phyloP scores from a whole-genome alignment of 176 grass and related monocot genomes.

The Aechmea fasciata region DNA sequence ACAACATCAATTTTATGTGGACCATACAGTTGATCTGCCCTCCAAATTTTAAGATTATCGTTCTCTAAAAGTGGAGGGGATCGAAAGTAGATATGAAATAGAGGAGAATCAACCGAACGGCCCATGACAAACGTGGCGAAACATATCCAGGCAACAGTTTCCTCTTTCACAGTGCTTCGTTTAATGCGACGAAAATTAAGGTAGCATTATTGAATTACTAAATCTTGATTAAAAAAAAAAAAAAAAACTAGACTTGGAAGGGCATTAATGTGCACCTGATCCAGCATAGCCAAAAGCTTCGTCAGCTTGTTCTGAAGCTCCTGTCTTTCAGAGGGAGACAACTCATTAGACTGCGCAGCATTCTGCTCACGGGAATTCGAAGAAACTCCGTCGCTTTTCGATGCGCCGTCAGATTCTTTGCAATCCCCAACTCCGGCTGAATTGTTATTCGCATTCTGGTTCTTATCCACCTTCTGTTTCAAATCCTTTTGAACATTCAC shows the following conservation, averaged over 20 bases:
- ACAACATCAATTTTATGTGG: no score
- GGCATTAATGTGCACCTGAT: conserved; percentile 57
- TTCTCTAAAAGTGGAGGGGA: no score
- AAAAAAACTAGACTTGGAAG: conserved; percentile 3
- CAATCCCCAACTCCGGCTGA: conserved; percentile 27
- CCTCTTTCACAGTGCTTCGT: no score
- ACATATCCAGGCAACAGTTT: no score
- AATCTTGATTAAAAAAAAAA: neutral
- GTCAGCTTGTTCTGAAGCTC: conserved; percentile 93
- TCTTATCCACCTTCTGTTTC: conserved; percentile 57
- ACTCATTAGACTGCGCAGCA: conserved; percentile 47
- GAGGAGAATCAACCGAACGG: no score
- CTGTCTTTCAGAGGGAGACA: conserved; percentile 78
- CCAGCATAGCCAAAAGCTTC: conserved; percentile 77
- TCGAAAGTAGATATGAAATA: no score
- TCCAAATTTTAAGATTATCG: no score
- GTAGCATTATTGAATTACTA: neutral
- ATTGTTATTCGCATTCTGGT: conserved; percentile 18
- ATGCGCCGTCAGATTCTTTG: conserved; percentile 44
- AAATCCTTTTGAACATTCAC: conserved; percentile 74
- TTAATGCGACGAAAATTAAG: neutral
- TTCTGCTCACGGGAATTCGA: conserved; percentile 45
- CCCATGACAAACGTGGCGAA: no score
- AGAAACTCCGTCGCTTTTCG: conserved; percentile 45
- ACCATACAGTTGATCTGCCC: no score